These are phyloP conservation scores for Marsdenia floribunda DNA, from an alignment of 257 asterid species.

Conservation along the genomic window DNA sequence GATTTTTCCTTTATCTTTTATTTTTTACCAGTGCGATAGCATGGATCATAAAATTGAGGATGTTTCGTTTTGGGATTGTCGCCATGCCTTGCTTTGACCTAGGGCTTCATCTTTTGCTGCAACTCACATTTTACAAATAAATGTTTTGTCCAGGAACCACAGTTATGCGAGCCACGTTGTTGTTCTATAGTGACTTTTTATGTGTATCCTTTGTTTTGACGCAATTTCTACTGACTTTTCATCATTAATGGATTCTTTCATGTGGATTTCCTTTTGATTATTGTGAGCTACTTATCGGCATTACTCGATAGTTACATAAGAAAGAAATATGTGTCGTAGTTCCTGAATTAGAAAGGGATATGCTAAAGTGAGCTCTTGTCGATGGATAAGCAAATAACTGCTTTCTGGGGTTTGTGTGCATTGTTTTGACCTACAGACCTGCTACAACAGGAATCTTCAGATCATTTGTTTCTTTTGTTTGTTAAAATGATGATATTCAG, in stretches of 20 bases:
- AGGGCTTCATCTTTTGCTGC: not conserved
- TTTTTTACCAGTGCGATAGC: not conserved
- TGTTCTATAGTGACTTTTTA: not conserved
- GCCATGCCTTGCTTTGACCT: not conserved
- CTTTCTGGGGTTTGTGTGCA: not conserved
- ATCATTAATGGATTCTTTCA: not conserved
- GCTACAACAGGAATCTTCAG: not conserved
- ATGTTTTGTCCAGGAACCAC: not conserved
- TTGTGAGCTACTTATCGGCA: not conserved
- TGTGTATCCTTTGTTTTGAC: not conserved
- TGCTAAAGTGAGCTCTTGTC: not conserved
- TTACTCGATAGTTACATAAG: not conserved
- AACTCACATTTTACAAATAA: conserved; percentile 9
- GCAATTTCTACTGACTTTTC: not conserved
- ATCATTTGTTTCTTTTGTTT: not conserved
- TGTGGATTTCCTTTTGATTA: not conserved
- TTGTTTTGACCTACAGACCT: not conserved
- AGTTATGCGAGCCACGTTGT: not conserved
- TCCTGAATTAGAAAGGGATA: not conserved
- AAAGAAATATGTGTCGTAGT: not conserved
- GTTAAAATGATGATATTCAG: not conserved
- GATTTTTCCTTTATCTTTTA: not conserved
- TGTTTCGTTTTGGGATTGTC: not conserved
- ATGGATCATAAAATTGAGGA: conserved; percentile 11
- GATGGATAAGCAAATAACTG: not conserved